Conservation (phyloP, 352 stramenopile species). For the Phytophthora vignae region DNA sequence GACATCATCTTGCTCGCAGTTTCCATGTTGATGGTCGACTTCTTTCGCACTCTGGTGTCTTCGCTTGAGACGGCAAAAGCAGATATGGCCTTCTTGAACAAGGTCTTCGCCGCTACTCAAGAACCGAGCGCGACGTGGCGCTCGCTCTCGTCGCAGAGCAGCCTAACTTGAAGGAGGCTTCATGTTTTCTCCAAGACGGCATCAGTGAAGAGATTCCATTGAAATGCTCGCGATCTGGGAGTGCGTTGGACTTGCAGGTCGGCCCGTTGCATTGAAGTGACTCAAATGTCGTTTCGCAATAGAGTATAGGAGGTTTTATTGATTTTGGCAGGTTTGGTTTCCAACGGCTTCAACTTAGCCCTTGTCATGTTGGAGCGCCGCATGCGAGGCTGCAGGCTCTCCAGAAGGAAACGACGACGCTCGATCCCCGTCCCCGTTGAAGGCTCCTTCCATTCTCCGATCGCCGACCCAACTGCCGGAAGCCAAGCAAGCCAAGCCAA, state of each 20-base stretch:
- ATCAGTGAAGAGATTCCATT: constrained; percentile 23
- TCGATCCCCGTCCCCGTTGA: constrained; percentile 19
- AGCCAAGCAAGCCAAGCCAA: constrained; percentile 3
- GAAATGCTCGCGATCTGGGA: constrained; percentile 13
- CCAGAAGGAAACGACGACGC: constrained; percentile 26
- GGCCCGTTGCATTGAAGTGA: constrained; percentile 9
- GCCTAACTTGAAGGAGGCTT: constrained; percentile 13
- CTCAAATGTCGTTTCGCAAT: constrained; percentile 30
- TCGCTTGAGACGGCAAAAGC: constrained; percentile 29
- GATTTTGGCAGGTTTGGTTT: constrained; percentile 24
- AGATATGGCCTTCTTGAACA: constrained; percentile 19
- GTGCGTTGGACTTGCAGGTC: constrained; percentile 4
- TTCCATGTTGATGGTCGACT: constrained; percentile 20
- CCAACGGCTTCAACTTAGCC: constrained; percentile 37
- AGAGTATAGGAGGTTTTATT: constrained; percentile 18
- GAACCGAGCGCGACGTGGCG: constrained; percentile 21
- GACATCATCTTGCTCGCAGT: constrained; percentile 39
- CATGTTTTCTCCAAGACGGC: neutral
- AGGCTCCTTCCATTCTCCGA: constrained; percentile 22
- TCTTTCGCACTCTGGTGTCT: neutral
- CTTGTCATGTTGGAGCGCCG: neutral
- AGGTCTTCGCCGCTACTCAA: neutral
- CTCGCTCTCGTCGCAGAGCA: constrained; percentile 15
- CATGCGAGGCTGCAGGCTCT: constrained; percentile 28
- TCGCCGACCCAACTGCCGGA: constrained; percentile 24